These are phyloP conservation scores for Penicillium psychrofluorescens DNA, from an alignment of 495 filamentous ascomycete species.

Conservation along the genomic window DNA sequence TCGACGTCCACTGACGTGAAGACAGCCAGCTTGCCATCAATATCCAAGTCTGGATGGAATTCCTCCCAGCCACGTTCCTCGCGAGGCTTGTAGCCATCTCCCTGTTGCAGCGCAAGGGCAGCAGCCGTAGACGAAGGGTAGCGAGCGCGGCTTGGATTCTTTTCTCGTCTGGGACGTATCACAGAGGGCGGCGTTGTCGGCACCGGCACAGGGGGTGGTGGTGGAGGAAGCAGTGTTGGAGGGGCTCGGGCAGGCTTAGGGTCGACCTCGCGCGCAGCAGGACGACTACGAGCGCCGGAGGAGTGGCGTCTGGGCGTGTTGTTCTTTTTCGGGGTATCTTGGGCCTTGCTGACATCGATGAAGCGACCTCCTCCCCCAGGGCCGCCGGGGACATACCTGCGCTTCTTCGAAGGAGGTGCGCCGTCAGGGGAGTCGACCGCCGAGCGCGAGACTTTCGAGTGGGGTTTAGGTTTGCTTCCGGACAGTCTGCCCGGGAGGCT, in stretches of 20 bases:
- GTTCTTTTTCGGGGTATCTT: conserved; percentile 6
- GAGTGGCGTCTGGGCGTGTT: conserved; percentile 16
- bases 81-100: conserved; percentile 91
- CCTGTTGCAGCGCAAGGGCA: conserved; percentile 75
- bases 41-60: conserved; percentile 90
- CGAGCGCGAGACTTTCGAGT: conserved; percentile 27
- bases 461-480: conserved; percentile 24
- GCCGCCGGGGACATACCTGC: conserved; percentile 68
- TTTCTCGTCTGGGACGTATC: conserved; percentile 43
- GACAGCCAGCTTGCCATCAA: conserved; percentile 67
- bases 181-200: conserved; percentile 38
- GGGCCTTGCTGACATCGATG: conserved; percentile 48
- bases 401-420: conserved; percentile 40
- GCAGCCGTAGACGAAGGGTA: conserved; percentile 80
- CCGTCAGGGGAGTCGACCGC: conserved; percentile 33
- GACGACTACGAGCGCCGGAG: conserved; percentile 20
- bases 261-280: conserved; percentile 16
- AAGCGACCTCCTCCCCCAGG: conserved; percentile 76
- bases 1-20: conserved; percentile 84
- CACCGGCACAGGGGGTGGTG: conserved; percentile 29
- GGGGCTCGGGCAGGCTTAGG: conserved; percentile 16
- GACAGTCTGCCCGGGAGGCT: conserved; percentile 26
- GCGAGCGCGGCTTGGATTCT: conserved; percentile 41
- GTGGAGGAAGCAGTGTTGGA: conserved; percentile 27
- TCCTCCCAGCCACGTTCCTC: conserved; percentile 97